A percentile compares a stretch with the other conserved stretches of the same genome.
Conservation (phyloP, 1,284 basidiomycete species). For the Papiliotrema flavescens region DNA sequence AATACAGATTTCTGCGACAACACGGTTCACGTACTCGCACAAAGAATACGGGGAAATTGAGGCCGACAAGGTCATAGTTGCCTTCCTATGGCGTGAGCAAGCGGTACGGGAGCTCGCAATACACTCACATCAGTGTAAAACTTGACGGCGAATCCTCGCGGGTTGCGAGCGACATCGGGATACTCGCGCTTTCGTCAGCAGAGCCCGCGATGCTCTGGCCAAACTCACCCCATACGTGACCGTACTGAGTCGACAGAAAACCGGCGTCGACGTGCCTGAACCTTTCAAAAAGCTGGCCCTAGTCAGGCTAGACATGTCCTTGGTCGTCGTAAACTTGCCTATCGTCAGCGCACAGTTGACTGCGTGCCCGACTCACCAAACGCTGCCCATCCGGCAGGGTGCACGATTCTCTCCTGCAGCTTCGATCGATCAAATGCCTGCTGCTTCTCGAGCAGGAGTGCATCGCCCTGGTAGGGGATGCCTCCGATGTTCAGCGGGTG, state of each 20-base stretch:
- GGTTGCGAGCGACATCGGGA: constrained; percentile 34
- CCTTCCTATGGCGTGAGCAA: constrained; percentile 11
- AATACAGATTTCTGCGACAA: neutral
- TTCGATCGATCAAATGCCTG: constrained; percentile 42
- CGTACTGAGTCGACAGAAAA: constrained; percentile 31
- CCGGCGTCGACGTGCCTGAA: constrained; percentile 31
- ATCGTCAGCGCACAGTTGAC: neutral
- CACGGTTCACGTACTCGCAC: constrained; percentile 10
- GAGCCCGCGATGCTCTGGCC: neutral
- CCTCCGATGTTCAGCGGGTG: constrained; percentile 42
- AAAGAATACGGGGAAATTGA: constrained; percentile 40
- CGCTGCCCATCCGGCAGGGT: constrained; percentile 40
- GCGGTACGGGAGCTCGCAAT: neutral
- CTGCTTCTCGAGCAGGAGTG: constrained; percentile 43
- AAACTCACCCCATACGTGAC: constrained; percentile 36
- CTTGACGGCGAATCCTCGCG: constrained; percentile 35
- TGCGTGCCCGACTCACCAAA: constrained; percentile 20
- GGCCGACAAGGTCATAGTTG: constrained; percentile 27
- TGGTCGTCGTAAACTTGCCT: constrained; percentile 27
- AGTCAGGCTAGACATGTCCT: constrained; percentile 36
- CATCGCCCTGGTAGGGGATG: constrained; percentile 38
- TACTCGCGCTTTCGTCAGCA: constrained; percentile 25
- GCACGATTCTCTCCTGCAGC: constrained; percentile 39
- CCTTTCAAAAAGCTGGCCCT: constrained; percentile 34
- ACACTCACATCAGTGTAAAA: constrained; percentile 36